Conservation (phyloP, 148 eudicot species). For the Limonium bicolor region DNA sequence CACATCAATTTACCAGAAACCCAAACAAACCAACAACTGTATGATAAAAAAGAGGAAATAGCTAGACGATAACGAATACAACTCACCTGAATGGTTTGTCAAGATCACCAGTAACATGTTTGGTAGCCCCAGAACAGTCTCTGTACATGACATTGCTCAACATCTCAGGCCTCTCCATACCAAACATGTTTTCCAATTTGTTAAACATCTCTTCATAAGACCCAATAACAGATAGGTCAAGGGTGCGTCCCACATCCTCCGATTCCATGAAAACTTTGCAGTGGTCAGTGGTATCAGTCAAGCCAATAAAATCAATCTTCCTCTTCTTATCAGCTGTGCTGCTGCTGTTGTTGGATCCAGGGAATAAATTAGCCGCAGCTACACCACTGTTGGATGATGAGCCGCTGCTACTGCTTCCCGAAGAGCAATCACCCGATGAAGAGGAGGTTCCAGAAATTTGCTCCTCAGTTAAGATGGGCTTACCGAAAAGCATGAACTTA, state of each 20-base stretch:
- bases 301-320: conserved; percentile 22
- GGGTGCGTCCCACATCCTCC: conserved; percentile 41
- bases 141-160: conserved; percentile 11
- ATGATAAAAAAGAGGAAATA: not conserved
- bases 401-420: conserved; percentile 7
- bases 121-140: no score
- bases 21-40: not conserved
- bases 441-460: conserved; percentile 48
- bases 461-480: conserved; percentile 68
- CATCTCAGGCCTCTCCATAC: conserved; percentile 25
- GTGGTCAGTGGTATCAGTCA: conserved; percentile 26
- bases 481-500: conserved; percentile 55
- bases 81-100: conserved; percentile 6
- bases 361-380: not conserved
- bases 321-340: not conserved
- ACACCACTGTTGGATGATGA: no score
- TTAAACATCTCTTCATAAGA: no score
- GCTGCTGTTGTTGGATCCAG: not conserved
- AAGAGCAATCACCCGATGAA: conserved; percentile 35
- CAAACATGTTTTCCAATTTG: conserved; percentile 36
- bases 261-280: conserved; percentile 54
- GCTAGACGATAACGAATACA: not conserved
- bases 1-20: not conserved
- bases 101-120: no score
- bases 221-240: no score